Conservation (phyloP, 352 stramenopile genomes). For the Bremia lactucae region DNA sequence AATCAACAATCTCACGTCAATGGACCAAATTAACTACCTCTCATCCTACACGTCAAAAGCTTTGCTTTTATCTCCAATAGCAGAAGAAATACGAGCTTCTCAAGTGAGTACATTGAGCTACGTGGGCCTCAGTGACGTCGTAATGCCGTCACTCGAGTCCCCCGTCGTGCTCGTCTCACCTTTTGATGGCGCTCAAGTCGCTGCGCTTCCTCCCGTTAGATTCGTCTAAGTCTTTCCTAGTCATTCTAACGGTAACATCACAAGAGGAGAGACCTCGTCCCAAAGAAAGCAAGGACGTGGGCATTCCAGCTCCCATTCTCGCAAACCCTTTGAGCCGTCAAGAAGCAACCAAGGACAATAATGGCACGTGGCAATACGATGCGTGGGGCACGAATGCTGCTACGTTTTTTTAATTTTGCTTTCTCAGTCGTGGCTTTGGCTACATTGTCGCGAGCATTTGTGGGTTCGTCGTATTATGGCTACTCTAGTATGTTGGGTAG, state of each 20-base stretch:
- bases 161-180: slow-evolving; percentile 18
- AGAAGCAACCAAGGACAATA: slow-evolving; percentile 16
- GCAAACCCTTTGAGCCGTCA: not conserved
- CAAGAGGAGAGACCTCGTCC: slow-evolving; percentile 10
- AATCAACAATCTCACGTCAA: slow-evolving; percentile 2
- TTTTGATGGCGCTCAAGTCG: slow-evolving; percentile 5
- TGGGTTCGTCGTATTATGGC: slow-evolving; percentile 49
- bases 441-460: slow-evolving; percentile 49
- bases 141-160: slow-evolving; percentile 3
- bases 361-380: slow-evolving; percentile 19
- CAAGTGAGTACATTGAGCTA: slow-evolving; percentile 4
- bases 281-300: no score
- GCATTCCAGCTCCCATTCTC: slow-evolving; percentile 3
- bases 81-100: slow-evolving; percentile 11
- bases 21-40: not conserved
- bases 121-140: not conserved
- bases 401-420: slow-evolving; percentile 57
- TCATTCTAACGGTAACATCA: slow-evolving; percentile 5
- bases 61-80: slow-evolving; percentile 6
- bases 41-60: slow-evolving; percentile 8
- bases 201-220: slow-evolving; percentile 2
- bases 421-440: slow-evolving; percentile 45
- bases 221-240: slow-evolving; percentile 3
- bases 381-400: slow-evolving; percentile 24
- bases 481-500: slow-evolving; percentile 66